phyloP scores from a whole-genome alignment of 225 moss, liverwort and hornwort species.

The Rhytidiadelphus loreus region DNA sequence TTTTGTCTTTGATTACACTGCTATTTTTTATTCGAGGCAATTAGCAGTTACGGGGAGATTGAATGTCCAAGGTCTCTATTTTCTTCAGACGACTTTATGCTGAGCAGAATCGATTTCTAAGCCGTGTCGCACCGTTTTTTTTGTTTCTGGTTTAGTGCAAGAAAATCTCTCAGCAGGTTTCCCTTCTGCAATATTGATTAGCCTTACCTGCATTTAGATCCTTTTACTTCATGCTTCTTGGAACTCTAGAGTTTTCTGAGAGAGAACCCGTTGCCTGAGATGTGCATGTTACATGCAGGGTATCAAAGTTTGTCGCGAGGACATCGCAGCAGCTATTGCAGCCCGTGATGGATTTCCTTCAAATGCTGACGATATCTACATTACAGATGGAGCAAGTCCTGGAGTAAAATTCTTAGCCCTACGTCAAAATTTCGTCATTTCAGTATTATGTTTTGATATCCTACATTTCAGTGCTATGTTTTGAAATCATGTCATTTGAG shows the following conservation, averaged over 20 bases:
- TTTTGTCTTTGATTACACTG: not conserved
- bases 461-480: not conserved
- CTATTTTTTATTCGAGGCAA: not conserved
- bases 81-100: not conserved
- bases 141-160: not conserved
- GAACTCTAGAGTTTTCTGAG: not conserved
- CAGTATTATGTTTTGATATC: not conserved
- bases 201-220: not conserved
- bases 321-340: constrained; percentile 72
- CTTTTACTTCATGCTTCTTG: not conserved
- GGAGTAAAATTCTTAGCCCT: constrained; percentile 42
- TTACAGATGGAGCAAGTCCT: constrained; percentile 97
- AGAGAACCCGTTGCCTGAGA: not conserved
- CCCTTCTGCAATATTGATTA: not conserved
- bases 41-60: not conserved
- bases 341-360: constrained; percentile 93
- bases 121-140: not conserved
- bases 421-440: not conserved
- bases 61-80: not conserved
- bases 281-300: constrained; percentile 44
- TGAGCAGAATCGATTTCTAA: not conserved
- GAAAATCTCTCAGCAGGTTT: not conserved
- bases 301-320: constrained; percentile 65
- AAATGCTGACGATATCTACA: constrained; percentile 65
- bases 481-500: not conserved